Evolutionary conservation across 371 early-diverging fungal genomes (phyloP), one percentile per base, ranked within the genome.

Genomic region (Lichtheimia corymbifera): DNA sequence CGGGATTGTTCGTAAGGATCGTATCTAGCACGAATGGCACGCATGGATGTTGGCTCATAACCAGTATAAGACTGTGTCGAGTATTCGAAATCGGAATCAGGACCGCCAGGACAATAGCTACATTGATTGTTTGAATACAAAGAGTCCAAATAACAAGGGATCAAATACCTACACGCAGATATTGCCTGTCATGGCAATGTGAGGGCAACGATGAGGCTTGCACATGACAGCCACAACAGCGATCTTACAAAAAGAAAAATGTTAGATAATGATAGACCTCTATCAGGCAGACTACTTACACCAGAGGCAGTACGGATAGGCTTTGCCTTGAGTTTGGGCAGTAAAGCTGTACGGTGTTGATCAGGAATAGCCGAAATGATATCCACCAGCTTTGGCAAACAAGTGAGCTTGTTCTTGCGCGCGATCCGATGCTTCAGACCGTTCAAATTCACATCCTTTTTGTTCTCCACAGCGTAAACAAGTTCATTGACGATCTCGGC

Each of bases 171-270:
- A 92, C 83, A 99, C 98, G 73, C 99, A 99, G 63, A 99, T 98
- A 73, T 99, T 99, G 63, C 99, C 99, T 2, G 99, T 99, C 91
- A 99, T 92, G 49, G 99, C 99, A 73, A 99, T 99, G 70, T 99
- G 99, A 44, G 99, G 99, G 68, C 99, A 99, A 63, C 99, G 78
- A 75, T 99, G 99, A 40, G 99, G 99, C 77, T 99, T 99, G 83
- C 99, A 99, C 99, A 99, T 99, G 25, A 99, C 99, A 40, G 99
- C 99, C 0, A 99, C 99, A 7, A 99, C 98, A 35, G 99, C 99
- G 64, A 97, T 94, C 91, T 92, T 6, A 49, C 55, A 5, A 43
- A 53, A 35, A 63, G 15, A 40, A 41, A 44, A 40, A 12, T 9
- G 56, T 57, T 40, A 20, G 50, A 22, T 45, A 11, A 18, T 22